Percentiles rank a stretch among this genome's conserved stretches.
phyloP scores from a whole-genome alignment of 2,329 filamentous ascomycete genomes.

The Aspergillus fijiensis region DNA sequence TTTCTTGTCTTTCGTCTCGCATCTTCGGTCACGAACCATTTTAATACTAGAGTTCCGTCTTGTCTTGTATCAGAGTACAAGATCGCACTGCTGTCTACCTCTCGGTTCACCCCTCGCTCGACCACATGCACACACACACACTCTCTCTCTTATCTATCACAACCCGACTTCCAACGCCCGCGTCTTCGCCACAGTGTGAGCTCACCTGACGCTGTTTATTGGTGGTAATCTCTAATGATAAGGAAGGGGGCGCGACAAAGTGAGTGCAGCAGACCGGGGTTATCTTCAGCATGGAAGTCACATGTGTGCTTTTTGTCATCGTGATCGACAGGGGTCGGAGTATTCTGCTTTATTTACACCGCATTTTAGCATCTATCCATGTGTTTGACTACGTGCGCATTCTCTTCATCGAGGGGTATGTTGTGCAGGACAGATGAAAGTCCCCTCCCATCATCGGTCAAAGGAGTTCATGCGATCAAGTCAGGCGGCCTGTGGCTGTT shows the following conservation, averaged over 20 bases:
- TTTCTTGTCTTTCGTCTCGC: constrained; percentile 18
- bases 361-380: constrained; percentile 19
- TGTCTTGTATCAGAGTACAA: constrained; percentile 24
- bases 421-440: constrained; percentile 11
- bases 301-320: constrained; percentile 2
- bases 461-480: constrained; percentile 17
- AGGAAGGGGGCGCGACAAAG: constrained; percentile 6
- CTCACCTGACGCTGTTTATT: constrained; percentile 7
- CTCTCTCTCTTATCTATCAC: constrained; percentile 2
- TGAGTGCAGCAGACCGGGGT: not conserved
- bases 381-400: constrained; percentile 17
- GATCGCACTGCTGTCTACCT: constrained; percentile 15
- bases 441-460: constrained; percentile 12
- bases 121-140: not conserved
- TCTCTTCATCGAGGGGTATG: constrained; percentile 5
- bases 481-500: constrained; percentile 17
- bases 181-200: constrained; percentile 5
- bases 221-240: constrained; percentile 17
- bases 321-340: constrained; percentile 8
- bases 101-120: constrained; percentile 6
- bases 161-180: not conserved
- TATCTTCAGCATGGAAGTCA: not conserved
- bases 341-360: constrained; percentile 9
- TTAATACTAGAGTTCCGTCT: constrained; percentile 29
- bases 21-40: constrained; percentile 25